Conservation (phyloP, 371 early-diverging fungal species). For the Rhizopus arrhizus region DNA sequence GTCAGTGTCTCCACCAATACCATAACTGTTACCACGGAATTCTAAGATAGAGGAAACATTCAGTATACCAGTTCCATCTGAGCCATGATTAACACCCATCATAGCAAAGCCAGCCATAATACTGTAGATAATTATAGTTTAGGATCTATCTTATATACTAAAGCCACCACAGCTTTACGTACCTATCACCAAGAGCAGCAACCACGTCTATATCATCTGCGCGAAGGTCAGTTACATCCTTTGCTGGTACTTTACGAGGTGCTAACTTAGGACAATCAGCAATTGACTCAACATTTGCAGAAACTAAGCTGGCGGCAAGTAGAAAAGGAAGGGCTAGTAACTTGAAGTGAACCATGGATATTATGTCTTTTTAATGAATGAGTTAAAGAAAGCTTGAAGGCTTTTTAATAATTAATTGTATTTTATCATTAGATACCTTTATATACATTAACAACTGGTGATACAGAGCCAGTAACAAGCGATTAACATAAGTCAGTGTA, state of each 20-base stretch:
- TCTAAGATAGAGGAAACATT: slow-evolving; percentile 18
- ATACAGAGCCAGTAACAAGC: too few relatives aligned
- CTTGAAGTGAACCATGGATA: slow-evolving; percentile 1
- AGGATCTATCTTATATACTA: too few relatives aligned
- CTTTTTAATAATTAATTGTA: too few relatives aligned
- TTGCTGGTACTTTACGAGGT: slow-evolving; percentile 18
- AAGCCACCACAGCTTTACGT: neutral
- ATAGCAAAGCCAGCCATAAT: slow-evolving; percentile 30
- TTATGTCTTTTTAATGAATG: too few relatives aligned
- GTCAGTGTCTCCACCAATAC: slow-evolving; percentile 32
- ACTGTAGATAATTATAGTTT: neutral
- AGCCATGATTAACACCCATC: slow-evolving; percentile 7
- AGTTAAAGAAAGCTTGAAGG: too few relatives aligned
- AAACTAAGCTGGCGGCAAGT: neutral
- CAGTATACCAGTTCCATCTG: slow-evolving; percentile 9
- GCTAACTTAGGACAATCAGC: slow-evolving; percentile 21
- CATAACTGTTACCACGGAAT: slow-evolving; percentile 36
- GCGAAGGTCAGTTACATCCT: slow-evolving; percentile 29
- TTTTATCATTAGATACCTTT: too few relatives aligned
- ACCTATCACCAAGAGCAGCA: slow-evolving; percentile 34
- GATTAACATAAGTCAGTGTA: too few relatives aligned
- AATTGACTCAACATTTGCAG: slow-evolving; percentile 11
- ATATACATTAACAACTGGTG: too few relatives aligned
- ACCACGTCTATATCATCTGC: slow-evolving; percentile 34
- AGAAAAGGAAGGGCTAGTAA: slow-evolving; percentile 3